Evolutionary conservation across 345 rosid genomes (phyloP).

Genomic region (Gossypium rotundifolium): DNA sequence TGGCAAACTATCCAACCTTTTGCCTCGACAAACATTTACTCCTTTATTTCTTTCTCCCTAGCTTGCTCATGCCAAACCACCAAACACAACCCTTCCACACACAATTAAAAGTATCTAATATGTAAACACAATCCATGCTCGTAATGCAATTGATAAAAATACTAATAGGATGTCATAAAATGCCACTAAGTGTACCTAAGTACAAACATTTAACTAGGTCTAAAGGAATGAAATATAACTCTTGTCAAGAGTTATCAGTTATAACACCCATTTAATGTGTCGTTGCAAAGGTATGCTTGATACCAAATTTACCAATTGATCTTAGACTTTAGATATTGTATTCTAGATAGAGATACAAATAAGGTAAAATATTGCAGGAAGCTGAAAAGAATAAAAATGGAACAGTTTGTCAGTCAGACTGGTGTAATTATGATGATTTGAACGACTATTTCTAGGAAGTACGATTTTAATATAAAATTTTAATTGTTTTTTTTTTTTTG

Average conservation of each 20-base stretch:
- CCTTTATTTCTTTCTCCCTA: too few species aligned
- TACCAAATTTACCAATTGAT: background rate
- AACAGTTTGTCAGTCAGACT: slow-evolving; percentile 65
- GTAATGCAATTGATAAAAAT: too few species aligned
- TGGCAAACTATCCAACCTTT: too few species aligned
- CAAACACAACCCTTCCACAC: too few species aligned
- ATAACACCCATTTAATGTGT: slow-evolving; percentile 82
- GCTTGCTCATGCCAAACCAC: too few species aligned
- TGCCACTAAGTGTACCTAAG: too few species aligned
- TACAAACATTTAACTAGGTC: too few species aligned
- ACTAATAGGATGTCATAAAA: too few species aligned
- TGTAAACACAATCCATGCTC: too few species aligned
- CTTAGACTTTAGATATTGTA: slow-evolving; percentile 15
- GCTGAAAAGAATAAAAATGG: slow-evolving; percentile 69
- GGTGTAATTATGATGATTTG: slow-evolving; percentile 98
- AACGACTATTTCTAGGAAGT: slow-evolving; percentile 91
- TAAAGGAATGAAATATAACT: too few species aligned
- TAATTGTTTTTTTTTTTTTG: background rate
- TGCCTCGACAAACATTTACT: too few species aligned
- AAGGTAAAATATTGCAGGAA: slow-evolving; percentile 51
- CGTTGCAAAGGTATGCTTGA: slow-evolving; percentile 57
- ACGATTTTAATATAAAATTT: slow-evolving; percentile 15
- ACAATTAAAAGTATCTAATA: too few species aligned
- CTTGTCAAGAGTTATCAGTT: slow-evolving; percentile 19
- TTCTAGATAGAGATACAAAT: slow-evolving; percentile 16